Base-by-base conservation (phyloP, 1,284 basidiomycete species). In the Ustilago sp. region DNA sequence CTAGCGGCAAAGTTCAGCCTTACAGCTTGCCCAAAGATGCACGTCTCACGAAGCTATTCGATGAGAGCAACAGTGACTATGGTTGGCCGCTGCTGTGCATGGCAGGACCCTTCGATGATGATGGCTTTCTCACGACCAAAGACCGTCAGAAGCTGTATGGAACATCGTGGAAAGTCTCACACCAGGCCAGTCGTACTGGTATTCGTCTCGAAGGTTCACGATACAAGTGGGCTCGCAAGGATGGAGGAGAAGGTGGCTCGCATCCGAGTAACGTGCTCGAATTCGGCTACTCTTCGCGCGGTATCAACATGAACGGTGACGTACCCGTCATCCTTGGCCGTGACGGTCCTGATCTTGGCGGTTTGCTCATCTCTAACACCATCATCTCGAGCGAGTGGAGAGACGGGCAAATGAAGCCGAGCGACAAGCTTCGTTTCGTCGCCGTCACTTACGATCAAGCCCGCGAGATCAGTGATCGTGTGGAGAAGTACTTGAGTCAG, bases 201-300 rank as follows among this genome's bases (percentile, higher is more conserved):
- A 82, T 86, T 28, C 86, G 85, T 15, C 80, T 87, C 19, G 83
- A 85, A 23, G 62, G 64, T 31, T 41, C 50, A n/a, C 52, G 57
- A 2, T 57, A 59, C 47, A 31, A 86, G 9, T 93, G 91, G 90
- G 89, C 91, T 0, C 87, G 91, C 43, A 71, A 82, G 17, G 90
- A 88, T 59, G 91, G 92, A 15, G 91, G 91, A 0, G 90, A 92
- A 80, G 92, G 92, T 8, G 92, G 92, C 0, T 89, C 90, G 12
- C 92, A 93, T 83, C 91, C 91, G 0, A 90, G 89, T 45, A 92
- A 92, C 77, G 90, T 92, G 55, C 88, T 91, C 23, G 91, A 92
- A 74, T 91, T 91, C 67, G 90, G 89, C 2, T 92, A 92, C 80
- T 89, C 89, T 0, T 86, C 88, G 28, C 91, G 90, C 5, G 88